Conservation (phyloP, 768 basidiomycete species). For the Kwoniella botswanensis region DNA sequence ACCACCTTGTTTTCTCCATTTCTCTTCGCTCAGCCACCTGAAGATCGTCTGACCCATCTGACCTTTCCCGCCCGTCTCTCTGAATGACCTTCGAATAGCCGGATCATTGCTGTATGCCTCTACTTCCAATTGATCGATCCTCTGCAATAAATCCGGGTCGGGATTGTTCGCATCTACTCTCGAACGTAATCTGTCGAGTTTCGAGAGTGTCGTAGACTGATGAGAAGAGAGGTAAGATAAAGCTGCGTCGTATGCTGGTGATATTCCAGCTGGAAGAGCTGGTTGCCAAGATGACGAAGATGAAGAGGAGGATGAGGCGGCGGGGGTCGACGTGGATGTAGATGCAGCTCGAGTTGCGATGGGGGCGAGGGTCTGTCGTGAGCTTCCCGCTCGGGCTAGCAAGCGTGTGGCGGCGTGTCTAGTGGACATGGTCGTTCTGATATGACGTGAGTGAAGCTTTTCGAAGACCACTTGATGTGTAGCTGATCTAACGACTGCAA, state of each 20-base stretch:
- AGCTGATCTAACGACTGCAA: neutral
- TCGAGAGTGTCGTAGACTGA: conserved; percentile 62
- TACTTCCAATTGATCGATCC: conserved; percentile 70
- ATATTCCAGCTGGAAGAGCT: conserved; percentile 41
- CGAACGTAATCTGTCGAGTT: conserved; percentile 61
- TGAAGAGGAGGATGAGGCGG: conserved; percentile 23
- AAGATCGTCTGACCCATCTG: conserved; percentile 41
- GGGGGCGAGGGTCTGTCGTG: neutral
- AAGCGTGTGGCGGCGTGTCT: conserved; percentile 8
- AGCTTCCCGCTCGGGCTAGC: conserved; percentile 15
- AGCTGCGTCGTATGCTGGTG: conserved; percentile 76
- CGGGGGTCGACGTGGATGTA: conserved; percentile 23
- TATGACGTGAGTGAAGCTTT: neutral
- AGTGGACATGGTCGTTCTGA: conserved; percentile 1
- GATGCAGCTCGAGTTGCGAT: conserved; percentile 20
- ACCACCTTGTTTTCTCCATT: conserved; percentile 82
- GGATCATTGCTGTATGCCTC: conserved; percentile 87
- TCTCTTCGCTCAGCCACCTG: conserved; percentile 78
- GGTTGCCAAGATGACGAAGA: conserved; percentile 43
- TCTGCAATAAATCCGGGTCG: conserved; percentile 61
- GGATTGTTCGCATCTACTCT: conserved; percentile 54
- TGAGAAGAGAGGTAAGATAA: conserved; percentile 72
- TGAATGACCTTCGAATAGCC: conserved; percentile 74
- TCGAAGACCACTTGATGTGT: neutral
- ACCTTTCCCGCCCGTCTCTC: conserved; percentile 65